Conservation (phyloP, 2,329 filamentous ascomycete genomes). For the Dactylellina drechsleri region DNA sequence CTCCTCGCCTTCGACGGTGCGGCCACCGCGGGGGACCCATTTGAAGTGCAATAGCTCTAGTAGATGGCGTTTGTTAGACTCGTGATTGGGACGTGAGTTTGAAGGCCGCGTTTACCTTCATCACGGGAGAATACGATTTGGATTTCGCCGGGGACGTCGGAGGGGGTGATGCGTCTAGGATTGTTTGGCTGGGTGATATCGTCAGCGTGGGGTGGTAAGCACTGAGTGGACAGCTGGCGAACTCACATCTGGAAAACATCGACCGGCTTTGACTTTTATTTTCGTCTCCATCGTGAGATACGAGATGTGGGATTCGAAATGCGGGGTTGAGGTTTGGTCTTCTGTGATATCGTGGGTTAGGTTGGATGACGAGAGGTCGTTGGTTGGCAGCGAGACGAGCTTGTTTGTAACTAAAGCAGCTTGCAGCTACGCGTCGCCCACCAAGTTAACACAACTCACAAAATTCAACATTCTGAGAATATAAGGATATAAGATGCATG, state of each 20-base stretch:
- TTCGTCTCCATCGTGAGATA: slow-evolving; percentile 20
- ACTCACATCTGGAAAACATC: slow-evolving; percentile 56
- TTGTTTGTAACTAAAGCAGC: slow-evolving; percentile 12
- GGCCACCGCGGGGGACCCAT: slow-evolving; percentile 83
- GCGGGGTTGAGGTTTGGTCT: not conserved
- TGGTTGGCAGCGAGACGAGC: slow-evolving; percentile 1
- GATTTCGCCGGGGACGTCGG: slow-evolving; percentile 57
- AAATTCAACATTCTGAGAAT: slow-evolving; percentile 39
- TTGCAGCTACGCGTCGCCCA: slow-evolving; percentile 30
- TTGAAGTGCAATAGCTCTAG: slow-evolving; percentile 92
- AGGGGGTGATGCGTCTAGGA: slow-evolving; percentile 56
- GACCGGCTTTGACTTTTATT: slow-evolving; percentile 58
- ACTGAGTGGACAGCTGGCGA: not conserved
- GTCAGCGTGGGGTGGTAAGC: slow-evolving; percentile 15
- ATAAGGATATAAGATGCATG: slow-evolving; percentile 4
- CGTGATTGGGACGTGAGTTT: not conserved
- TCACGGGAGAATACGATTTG: slow-evolving; percentile 29
- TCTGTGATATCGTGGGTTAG: slow-evolving; percentile 2
- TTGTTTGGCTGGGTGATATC: slow-evolving; percentile 40
- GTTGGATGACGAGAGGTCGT: slow-evolving; percentile 28
- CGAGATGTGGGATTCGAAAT: not conserved
- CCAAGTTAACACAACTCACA: slow-evolving; percentile 34
- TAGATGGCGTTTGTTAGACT: slow-evolving; percentile 2
- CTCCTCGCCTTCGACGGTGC: slow-evolving; percentile 70
- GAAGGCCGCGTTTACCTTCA: slow-evolving; percentile 22